Conservation (phyloP, 2,329 filamentous ascomycete genomes). For the Paecilomyces variotii region DNA sequence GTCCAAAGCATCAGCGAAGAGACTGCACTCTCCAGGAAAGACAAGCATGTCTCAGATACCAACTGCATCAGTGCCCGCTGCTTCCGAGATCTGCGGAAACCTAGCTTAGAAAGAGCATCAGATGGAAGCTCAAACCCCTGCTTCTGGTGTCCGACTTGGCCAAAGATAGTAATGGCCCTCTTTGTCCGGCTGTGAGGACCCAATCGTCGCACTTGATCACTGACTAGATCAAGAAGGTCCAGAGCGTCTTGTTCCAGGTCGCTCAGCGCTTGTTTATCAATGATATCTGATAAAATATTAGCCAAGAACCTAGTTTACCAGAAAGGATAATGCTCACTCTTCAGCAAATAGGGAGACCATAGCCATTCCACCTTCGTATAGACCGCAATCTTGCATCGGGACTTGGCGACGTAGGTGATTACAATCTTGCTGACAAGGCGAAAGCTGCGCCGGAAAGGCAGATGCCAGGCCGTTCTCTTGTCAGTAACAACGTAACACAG, state of each 20-base stretch:
- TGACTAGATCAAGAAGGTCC: conserved; percentile 43
- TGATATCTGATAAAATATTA: conserved; percentile 32
- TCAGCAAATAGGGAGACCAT: conserved; percentile 49
- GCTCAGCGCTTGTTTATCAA: conserved; percentile 61
- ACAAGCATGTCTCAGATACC: conserved; percentile 63
- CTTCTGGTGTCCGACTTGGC: conserved; percentile 39
- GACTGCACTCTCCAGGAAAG: conserved; percentile 64
- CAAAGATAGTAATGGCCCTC: conserved; percentile 42
- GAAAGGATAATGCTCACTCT: conserved; percentile 22
- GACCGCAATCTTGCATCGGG: conserved; percentile 81
- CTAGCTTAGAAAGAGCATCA: conserved; percentile 24
- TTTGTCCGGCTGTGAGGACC: conserved; percentile 41
- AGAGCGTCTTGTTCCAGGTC: conserved; percentile 49
- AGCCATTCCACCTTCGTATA: conserved; percentile 86
- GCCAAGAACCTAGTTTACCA: not conserved
- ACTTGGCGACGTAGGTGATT: conserved; percentile 87
- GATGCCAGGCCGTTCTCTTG: conserved; percentile 65
- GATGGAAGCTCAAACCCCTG: conserved; percentile 31
- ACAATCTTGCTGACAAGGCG: conserved; percentile 82
- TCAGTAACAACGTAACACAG: conserved; percentile 61
- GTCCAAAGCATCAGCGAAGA: conserved; percentile 72
- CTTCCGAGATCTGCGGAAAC: conserved; percentile 50
- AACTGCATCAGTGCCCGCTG: conserved; percentile 58
- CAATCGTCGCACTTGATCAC: conserved; percentile 40
- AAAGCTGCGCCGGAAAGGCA: conserved; percentile 73